phyloP scores from a whole-genome alignment of 805 yeast genomes.

The Teunomyces cretensis region DNA sequence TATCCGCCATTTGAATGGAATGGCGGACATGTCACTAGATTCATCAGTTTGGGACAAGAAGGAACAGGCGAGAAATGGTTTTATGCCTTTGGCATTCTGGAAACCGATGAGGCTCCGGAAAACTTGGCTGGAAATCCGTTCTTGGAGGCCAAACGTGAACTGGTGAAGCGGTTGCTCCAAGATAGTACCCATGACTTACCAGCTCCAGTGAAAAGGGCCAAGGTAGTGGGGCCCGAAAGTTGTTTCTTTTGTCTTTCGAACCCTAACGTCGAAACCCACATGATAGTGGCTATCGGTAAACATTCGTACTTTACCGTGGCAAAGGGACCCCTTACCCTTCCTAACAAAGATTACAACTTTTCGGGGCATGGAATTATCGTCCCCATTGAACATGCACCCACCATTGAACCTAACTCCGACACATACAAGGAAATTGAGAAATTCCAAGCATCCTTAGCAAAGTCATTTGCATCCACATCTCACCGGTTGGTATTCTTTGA shows the following conservation, averaged over 20 bases:
- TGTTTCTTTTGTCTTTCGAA: slow-evolving; percentile 87
- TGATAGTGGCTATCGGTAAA: slow-evolving; percentile 75
- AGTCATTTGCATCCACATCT: slow-evolving; percentile 42
- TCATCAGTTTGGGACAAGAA: slow-evolving; percentile 62
- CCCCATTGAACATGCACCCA: slow-evolving; percentile 72
- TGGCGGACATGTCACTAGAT: slow-evolving; percentile 49
- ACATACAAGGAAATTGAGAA: slow-evolving; percentile 34
- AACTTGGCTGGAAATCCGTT: slow-evolving; percentile 28
- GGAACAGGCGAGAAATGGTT: slow-evolving; percentile 63
- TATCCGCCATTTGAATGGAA: slow-evolving; percentile 60
- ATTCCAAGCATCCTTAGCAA: slow-evolving; percentile 49
- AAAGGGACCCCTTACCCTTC: slow-evolving; percentile 76
- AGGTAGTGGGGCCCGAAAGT: slow-evolving; percentile 51
- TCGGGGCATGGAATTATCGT: slow-evolving; percentile 82
- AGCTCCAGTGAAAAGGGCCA: slow-evolving; percentile 23
- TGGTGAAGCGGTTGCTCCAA: slow-evolving; percentile 13
- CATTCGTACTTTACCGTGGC: slow-evolving; percentile 71
- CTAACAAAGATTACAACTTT: slow-evolving; percentile 48
- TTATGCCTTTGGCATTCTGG: slow-evolving; percentile 58
- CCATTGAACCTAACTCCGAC: slow-evolving; percentile 34
- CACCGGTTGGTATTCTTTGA: slow-evolving; percentile 66
- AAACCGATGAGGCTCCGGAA: slow-evolving; percentile 14
- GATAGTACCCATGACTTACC: slow-evolving; percentile 6
- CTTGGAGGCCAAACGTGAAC: slow-evolving; percentile 7
- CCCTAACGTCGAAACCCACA: slow-evolving; percentile 72